A percentile compares a stretch with the other conserved stretches of the same genome.
Evolutionary conservation across 345 rosid genomes (phyloP).

Genomic region (Schrenkiella parvula): DNA sequence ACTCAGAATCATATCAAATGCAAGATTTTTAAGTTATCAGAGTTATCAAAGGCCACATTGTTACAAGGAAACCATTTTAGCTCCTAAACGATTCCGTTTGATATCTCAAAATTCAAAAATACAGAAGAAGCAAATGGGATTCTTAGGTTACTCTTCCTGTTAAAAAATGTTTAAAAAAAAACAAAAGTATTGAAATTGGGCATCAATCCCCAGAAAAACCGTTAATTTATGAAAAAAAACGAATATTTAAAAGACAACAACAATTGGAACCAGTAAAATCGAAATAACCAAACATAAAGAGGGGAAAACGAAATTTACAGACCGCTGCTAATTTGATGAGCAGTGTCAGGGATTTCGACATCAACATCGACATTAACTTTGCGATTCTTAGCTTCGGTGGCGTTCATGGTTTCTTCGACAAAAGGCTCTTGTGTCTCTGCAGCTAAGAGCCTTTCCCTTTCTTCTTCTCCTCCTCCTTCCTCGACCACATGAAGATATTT

Average conservation of each 20-base stretch:
- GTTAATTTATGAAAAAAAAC: background rate
- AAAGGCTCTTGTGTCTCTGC: slow-evolving; percentile 5
- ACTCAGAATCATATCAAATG: background rate
- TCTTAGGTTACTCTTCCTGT: background rate
- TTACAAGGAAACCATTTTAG: background rate
- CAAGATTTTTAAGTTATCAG: background rate
- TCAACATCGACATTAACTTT: slow-evolving; percentile 23
- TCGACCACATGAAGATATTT: slow-evolving; percentile 14
- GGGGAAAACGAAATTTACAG: background rate
- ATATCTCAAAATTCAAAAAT: background rate
- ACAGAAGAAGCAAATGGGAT: background rate
- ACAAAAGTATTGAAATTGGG: background rate
- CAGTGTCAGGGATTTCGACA: slow-evolving; percentile 64
- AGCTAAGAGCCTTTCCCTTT: slow-evolving; percentile 24
- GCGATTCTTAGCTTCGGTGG: slow-evolving; percentile 15
- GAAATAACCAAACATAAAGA: background rate
- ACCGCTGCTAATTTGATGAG: slow-evolving; percentile 86
- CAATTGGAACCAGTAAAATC: background rate
- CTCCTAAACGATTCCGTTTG: background rate
- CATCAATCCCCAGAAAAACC: background rate
- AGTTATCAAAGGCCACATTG: background rate
- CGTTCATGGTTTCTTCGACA: slow-evolving; percentile 14
- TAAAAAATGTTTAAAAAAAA: background rate
- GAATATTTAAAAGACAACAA: too few species aligned
- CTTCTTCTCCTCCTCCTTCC: slow-evolving; percentile 24